Percentiles rank a stretch among this genome's conserved stretches.
phyloP scores from a whole-genome alignment of 495 filamentous ascomycete genomes.

The Pyronema omphalodes region DNA sequence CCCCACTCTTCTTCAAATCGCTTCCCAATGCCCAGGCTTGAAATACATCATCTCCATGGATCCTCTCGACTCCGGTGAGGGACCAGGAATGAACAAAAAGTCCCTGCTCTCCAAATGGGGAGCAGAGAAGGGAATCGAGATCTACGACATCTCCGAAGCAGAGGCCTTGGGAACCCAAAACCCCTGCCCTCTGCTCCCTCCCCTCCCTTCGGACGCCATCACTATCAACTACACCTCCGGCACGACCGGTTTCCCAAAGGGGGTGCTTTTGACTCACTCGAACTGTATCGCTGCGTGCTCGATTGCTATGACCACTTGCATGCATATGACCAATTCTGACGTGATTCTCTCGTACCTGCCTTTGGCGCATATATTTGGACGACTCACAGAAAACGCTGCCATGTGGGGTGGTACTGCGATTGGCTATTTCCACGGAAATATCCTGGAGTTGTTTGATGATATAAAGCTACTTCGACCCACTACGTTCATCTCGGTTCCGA shows the following conservation, averaged over 20 bases:
- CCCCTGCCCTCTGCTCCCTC: conserved; percentile 47
- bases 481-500: conserved; percentile 70
- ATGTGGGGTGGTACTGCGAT: conserved; percentile 57
- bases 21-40: conserved; percentile 53
- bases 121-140: conserved; percentile 47
- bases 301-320: conserved; percentile 33
- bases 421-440: conserved; percentile 91
- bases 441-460: conserved; percentile 74
- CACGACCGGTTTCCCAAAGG: conserved; percentile 88
- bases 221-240: conserved; percentile 98
- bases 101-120: conserved; percentile 59
- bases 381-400: conserved; percentile 57
- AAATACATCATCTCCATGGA: conserved; percentile 85
- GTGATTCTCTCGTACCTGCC: conserved; percentile 73
- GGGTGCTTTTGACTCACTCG: conserved; percentile 68
- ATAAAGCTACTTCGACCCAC: conserved; percentile 73
- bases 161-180: conserved; percentile 58
- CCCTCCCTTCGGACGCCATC: conserved; percentile 54
- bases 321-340: conserved; percentile 35
- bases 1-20: conserved; percentile 68
- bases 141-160: conserved; percentile 58
- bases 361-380: conserved; percentile 83
- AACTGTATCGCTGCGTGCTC: conserved; percentile 60
- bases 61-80: conserved; percentile 65
- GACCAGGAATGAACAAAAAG: conserved; percentile 55